Percentiles rank a stretch among this genome's conserved stretches.
Evolutionary conservation across 805 yeast species (phyloP).

Genomic region (Metschnikowia picachoensis): DNA sequence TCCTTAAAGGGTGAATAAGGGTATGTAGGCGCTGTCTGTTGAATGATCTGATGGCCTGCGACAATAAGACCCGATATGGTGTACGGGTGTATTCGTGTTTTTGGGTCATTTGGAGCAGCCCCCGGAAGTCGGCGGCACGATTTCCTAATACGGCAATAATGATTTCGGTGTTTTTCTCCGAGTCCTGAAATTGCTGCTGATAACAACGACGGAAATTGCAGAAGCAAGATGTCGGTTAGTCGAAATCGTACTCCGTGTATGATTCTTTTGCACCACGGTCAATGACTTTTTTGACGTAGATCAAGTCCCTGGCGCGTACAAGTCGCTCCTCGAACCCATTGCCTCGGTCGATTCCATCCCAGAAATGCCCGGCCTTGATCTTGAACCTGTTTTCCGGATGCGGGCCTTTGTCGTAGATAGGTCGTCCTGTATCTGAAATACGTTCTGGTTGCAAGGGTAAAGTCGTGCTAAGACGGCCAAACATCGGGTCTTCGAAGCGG

Average conservation of each 20-base stretch:
- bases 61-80: background rate
- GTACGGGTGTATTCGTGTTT: slow-evolving; percentile 5
- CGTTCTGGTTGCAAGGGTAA: slow-evolving; percentile 15
- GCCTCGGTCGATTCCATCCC: slow-evolving; percentile 92
- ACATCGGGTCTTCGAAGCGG: slow-evolving; percentile 64
- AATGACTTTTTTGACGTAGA: slow-evolving; percentile 12
- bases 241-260: slow-evolving; percentile 19
- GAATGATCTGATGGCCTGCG: no score
- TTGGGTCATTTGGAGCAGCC: no score
- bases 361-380: slow-evolving; percentile 72
- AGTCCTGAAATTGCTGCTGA: no score
- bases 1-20: background rate
- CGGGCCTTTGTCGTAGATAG: slow-evolving; percentile 46
- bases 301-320: slow-evolving; percentile 38
- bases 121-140: no score
- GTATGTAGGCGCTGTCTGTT: background rate
- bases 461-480: slow-evolving; percentile 16
- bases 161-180: no score
- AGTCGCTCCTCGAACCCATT: slow-evolving; percentile 78
- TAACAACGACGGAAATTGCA: background rate
- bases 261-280: slow-evolving; percentile 13
- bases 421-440: slow-evolving; percentile 42
- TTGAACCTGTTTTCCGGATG: slow-evolving; percentile 70
- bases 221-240: background rate
- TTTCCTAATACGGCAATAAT: no score